These are phyloP conservation scores for Salvia sclarea DNA, from an alignment of 305 asterid genomes.

Conservation along the genomic window DNA sequence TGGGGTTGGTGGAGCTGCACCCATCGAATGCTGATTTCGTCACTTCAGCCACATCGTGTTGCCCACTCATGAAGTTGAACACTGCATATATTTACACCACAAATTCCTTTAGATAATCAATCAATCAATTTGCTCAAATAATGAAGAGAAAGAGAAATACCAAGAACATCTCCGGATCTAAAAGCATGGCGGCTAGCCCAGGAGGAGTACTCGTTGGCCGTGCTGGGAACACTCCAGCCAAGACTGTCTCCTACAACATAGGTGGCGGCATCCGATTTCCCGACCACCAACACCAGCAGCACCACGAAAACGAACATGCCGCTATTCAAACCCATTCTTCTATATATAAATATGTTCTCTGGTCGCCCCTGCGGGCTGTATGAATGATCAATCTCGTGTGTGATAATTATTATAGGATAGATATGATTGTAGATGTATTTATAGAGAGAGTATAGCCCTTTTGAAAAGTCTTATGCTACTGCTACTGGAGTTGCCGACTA, in stretches of 20 bases:
- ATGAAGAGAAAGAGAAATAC: constrained; percentile 40
- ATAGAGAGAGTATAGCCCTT: constrained; percentile 6
- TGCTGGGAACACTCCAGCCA: constrained; percentile 58
- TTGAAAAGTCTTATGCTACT: constrained; percentile 2
- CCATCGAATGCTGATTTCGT: constrained; percentile 40
- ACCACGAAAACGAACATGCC: no score
- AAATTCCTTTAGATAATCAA: no score
- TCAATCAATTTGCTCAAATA: no score
- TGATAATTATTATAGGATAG: no score
- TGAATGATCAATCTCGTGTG: no score
- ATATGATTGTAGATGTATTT: no score
- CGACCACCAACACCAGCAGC: no score
- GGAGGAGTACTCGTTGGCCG: constrained; percentile 35
- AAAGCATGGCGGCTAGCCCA: constrained; percentile 54
- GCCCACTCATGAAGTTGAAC: constrained; percentile 60
- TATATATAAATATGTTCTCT: constrained; percentile 38
- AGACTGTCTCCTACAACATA: constrained; percentile 47
- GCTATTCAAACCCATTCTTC: constrained; percentile 26
- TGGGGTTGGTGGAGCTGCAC: constrained; percentile 43
- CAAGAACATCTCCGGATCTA: constrained; percentile 56
- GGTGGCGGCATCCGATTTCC: constrained; percentile 43
- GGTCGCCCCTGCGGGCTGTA: no score
- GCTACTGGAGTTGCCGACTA: constrained; percentile 30
- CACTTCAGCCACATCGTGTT: constrained; percentile 51
- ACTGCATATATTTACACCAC: constrained; percentile 51